A percentile compares a stretch with the other conserved stretches of the same genome.
Conservation (phyloP, 2,329 filamentous ascomycete genomes). For the Diplodia intermedia region DNA sequence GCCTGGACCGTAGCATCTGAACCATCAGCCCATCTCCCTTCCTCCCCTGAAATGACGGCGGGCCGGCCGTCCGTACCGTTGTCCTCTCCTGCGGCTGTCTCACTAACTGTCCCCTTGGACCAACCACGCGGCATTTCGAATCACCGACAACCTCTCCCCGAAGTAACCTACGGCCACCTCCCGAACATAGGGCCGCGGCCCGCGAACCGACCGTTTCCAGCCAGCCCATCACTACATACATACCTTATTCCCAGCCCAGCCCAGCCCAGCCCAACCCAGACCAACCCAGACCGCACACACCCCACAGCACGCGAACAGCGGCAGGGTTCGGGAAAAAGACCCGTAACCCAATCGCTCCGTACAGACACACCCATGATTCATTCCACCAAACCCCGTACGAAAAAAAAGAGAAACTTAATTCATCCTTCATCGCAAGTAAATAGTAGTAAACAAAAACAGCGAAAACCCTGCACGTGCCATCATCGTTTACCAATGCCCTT, state of each 20-base stretch:
- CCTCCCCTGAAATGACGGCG: no score
- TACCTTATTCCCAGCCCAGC: neutral
- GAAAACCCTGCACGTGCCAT: no score
- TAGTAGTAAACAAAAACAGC: no score
- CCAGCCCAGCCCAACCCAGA: neutral
- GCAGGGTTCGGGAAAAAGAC: neutral
- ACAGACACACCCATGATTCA: neutral
- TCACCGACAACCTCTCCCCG: neutral
- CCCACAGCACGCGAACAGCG: no score
- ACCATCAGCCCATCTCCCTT: neutral
- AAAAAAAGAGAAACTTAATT: no score
- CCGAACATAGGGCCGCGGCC: slow-evolving; percentile 5
- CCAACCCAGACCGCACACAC: neutral
- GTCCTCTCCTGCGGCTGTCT: no score
- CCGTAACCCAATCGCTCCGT: neutral
- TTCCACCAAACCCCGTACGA: neutral
- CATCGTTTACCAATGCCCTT: no score
- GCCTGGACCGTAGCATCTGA: slow-evolving; percentile 9
- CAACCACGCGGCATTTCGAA: neutral
- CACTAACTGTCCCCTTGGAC: no score
- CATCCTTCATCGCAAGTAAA: no score
- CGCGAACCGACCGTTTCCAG: slow-evolving; percentile 1
- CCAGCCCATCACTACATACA: neutral
- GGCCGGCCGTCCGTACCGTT: neutral
- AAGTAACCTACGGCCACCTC: neutral